A percentile compares a stretch with the other conserved stretches of the same genome.
These are phyloP conservation scores for Phytopythium oedochilum DNA, from an alignment of 352 stramenopile genomes.

Conservation along the genomic window DNA sequence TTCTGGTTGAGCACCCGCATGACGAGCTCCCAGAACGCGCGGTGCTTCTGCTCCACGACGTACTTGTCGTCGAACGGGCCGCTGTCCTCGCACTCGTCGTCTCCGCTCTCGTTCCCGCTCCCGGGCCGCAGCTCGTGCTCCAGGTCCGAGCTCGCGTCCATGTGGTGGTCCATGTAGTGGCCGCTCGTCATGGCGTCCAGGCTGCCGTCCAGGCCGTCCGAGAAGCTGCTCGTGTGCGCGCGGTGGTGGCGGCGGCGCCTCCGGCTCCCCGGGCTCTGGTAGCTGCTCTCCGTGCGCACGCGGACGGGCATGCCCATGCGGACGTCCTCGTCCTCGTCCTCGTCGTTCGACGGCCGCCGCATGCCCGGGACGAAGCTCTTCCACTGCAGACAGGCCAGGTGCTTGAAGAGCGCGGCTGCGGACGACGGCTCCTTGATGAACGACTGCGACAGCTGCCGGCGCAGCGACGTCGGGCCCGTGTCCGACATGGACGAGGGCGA, in stretches of 20 bases:
- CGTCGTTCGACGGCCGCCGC: constrained; percentile 3
- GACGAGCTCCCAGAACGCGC: constrained; percentile 76
- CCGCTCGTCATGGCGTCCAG: not conserved
- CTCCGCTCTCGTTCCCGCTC: not conserved
- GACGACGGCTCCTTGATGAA: constrained; percentile 10
- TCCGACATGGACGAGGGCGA: not conserved
- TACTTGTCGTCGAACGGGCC: constrained; percentile 24
- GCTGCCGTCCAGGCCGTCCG: not conserved
- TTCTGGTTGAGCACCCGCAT: constrained; percentile 61
- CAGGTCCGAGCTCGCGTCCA: not conserved
- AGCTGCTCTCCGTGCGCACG: constrained; percentile 5
- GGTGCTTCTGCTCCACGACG: constrained; percentile 58
- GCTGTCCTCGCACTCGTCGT: not conserved
- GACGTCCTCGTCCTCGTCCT: constrained; percentile 2
- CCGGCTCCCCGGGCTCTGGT: not conserved
- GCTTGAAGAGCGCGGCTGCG: constrained; percentile 11
- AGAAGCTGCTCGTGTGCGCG: constrained; percentile 3
- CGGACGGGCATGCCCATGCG: not conserved
- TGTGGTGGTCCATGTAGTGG: constrained; percentile 1
- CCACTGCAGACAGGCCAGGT: constrained; percentile 19
- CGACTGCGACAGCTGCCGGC: constrained; percentile 7
- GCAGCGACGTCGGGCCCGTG: constrained; percentile 3
- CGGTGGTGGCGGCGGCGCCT: not conserved
- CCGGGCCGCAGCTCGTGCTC: not conserved
- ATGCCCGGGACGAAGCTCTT: constrained; percentile 15